Base-by-base conservation (phyloP, 2,329 filamentous ascomycete species). In the Scedosporium boydii region DNA sequence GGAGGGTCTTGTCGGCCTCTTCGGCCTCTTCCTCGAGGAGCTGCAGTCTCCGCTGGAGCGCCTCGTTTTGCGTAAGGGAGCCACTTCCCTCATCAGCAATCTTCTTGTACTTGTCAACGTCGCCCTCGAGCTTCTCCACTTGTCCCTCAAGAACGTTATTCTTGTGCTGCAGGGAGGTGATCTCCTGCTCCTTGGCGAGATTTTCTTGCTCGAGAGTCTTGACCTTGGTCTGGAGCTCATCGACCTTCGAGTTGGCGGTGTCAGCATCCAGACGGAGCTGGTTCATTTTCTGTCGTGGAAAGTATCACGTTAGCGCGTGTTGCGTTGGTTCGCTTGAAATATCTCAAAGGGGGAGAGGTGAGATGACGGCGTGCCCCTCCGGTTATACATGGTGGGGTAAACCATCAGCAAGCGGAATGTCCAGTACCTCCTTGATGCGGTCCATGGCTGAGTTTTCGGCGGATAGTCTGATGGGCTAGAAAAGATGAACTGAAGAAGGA, bases 21-120 rank as follows among this genome's bases (percentile, higher is more conserved):
- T 99, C 95, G 70, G 92, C 92, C 82, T 99, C 95, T 80, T 98
- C 93, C 82, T 99, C 95, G 70, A 99, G 87, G 69, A 99, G 83
- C 82, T 97, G 91, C 74, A 98, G 83, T 81, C 91, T 91, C 79
- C 95, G 86, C 81, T 91, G 89, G 69, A 99, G 84, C 70, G 88
- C 85, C 81, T 99, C 95, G 78, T 93, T 95, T 79, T 96, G 90
- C 74, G 88, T 90, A 74, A 91, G 89, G 75, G 77, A 92, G 86
- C 80, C 90, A 83, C 77, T 86, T 80, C 90, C 89, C 78, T 93
- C 89, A 74, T 90, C 89, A 73, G 90, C 91, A 67, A 87, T 81
- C 74, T 88, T 88, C 86, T 99, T 99, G 76, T 88, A 85, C 69
- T 96, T 90, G 80, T 91, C 91, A 76, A 96, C 84, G 70, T 82